Percentiles rank a stretch among this genome's conserved stretches.
Evolutionary conservation across 1,284 basidiomycete species (phyloP).

Genomic region (Apiotrichum sp.): DNA sequence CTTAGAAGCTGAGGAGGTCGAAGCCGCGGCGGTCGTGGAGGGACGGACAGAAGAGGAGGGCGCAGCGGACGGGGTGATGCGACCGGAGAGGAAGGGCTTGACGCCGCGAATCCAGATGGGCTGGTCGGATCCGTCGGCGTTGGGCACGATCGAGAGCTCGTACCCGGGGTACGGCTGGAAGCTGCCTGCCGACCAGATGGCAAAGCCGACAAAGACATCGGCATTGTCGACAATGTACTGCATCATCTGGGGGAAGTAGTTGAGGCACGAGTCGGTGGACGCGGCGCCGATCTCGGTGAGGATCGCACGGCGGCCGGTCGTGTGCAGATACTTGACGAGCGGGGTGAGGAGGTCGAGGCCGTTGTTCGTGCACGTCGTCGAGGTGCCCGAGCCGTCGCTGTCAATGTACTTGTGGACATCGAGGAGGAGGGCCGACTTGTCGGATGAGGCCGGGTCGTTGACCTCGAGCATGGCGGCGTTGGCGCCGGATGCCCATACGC

Average conservation of each 20-base stretch:
- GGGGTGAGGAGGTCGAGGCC: slow-evolving; percentile 52
- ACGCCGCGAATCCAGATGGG: slow-evolving; percentile 28
- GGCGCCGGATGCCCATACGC: slow-evolving; percentile 41
- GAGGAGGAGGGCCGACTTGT: slow-evolving; percentile 52
- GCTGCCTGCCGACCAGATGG: slow-evolving; percentile 49
- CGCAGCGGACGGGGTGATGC: neutral
- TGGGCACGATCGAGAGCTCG: slow-evolving; percentile 28
- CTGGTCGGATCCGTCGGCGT: slow-evolving; percentile 25
- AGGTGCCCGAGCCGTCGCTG: slow-evolving; percentile 56
- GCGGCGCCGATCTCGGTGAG: slow-evolving; percentile 58
- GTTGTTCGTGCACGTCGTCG: slow-evolving; percentile 50
- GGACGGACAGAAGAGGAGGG: neutral
- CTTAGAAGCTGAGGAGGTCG: slow-evolving; percentile 1
- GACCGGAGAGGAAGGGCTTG: slow-evolving; percentile 31
- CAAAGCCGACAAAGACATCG: slow-evolving; percentile 52
- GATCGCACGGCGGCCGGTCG: slow-evolving; percentile 55
- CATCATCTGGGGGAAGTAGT: slow-evolving; percentile 47
- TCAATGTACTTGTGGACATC: slow-evolving; percentile 63
- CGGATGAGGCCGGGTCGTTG: slow-evolving; percentile 54
- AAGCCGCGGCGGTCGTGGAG: neutral
- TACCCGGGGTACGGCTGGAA: slow-evolving; percentile 30
- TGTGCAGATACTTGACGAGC: slow-evolving; percentile 51
- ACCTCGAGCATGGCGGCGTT: slow-evolving; percentile 49
- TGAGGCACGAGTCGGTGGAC: slow-evolving; percentile 40
- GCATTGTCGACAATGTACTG: slow-evolving; percentile 52